A percentile compares a stretch with the other conserved stretches of the same genome.
Conservation (phyloP, 1,284 basidiomycete species). For the Fomitiporia mediterranea region DNA sequence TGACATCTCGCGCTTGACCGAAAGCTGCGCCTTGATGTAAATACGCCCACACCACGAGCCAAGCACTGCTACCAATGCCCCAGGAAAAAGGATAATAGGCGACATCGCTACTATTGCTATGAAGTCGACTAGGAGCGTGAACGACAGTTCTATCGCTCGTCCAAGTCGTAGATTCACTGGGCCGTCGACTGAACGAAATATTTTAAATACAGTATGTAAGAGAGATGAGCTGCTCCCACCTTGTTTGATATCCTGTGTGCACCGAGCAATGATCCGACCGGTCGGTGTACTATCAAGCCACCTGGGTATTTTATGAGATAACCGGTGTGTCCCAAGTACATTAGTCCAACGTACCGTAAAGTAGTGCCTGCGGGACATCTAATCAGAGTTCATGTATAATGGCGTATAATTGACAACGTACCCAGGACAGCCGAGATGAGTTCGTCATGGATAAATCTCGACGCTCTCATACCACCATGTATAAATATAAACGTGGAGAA, state of each 20-base stretch:
- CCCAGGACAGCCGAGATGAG: conserved; percentile 28
- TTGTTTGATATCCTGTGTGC: conserved; percentile 38
- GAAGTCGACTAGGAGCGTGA: not conserved
- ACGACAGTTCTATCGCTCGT: not conserved
- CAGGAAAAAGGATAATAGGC: conserved; percentile 14
- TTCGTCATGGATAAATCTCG: not conserved
- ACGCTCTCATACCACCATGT: not conserved
- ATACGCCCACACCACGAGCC: conserved; percentile 12
- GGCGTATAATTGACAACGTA: conserved; percentile 30
- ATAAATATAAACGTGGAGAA: conserved; percentile 29
- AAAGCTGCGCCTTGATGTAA: conserved; percentile 39
- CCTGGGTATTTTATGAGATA: not conserved
- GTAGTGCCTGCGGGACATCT: not conserved
- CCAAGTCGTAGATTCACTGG: conserved; percentile 25
- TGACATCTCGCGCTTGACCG: conserved; percentile 45
- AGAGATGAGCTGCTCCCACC: conserved; percentile 31
- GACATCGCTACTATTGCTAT: conserved; percentile 25
- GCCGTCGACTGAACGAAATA: conserved; percentile 11
- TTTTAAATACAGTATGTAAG: not conserved
- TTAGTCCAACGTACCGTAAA: not conserved
- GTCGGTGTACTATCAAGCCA: conserved; percentile 41
- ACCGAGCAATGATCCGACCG: conserved; percentile 38
- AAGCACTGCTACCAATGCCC: conserved; percentile 16
- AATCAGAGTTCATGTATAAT: not conserved
- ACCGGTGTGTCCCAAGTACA: not conserved